phyloP scores from a whole-genome alignment of 441 rosid genomes.

The Biscutella laevigata region DNA sequence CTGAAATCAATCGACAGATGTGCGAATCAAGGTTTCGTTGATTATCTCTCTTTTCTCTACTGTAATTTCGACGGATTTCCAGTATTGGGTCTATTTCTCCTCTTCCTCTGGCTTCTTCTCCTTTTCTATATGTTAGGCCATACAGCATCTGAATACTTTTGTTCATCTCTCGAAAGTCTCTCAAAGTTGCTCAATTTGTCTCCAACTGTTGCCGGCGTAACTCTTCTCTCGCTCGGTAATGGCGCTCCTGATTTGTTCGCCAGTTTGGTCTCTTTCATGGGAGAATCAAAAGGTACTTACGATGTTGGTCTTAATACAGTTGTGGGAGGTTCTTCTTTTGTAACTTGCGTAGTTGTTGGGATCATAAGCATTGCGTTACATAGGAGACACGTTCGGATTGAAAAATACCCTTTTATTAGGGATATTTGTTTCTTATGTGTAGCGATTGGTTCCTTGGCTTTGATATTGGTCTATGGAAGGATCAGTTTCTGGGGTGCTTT shows the following conservation, averaged over 20 bases:
- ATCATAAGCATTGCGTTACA: constrained; percentile 39
- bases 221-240: constrained; percentile 81
- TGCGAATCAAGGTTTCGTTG: constrained; percentile 54
- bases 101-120: constrained; percentile 58
- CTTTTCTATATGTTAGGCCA: constrained; percentile 69
- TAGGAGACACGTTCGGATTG: constrained; percentile 30
- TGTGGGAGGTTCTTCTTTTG: constrained; percentile 65
- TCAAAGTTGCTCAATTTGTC: constrained; percentile 57
- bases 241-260: constrained; percentile 88
- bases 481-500: constrained; percentile 64
- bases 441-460: constrained; percentile 42
- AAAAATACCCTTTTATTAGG: constrained; percentile 47
- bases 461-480: constrained; percentile 44
- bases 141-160: constrained; percentile 84
- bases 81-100: constrained; percentile 37
- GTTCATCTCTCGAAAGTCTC: constrained; percentile 64
- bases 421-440: constrained; percentile 58
- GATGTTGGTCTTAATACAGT: constrained; percentile 65
- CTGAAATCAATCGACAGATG: constrained; percentile 42
- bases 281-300: constrained; percentile 35
- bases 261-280: constrained; percentile 62
- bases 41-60: constrained; percentile 61
- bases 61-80: constrained; percentile 49
- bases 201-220: constrained; percentile 77
- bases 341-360: constrained; percentile 70